phyloP scores from a whole-genome alignment of 129 eudicot species.

The Centrapalus pauciflorus region DNA sequence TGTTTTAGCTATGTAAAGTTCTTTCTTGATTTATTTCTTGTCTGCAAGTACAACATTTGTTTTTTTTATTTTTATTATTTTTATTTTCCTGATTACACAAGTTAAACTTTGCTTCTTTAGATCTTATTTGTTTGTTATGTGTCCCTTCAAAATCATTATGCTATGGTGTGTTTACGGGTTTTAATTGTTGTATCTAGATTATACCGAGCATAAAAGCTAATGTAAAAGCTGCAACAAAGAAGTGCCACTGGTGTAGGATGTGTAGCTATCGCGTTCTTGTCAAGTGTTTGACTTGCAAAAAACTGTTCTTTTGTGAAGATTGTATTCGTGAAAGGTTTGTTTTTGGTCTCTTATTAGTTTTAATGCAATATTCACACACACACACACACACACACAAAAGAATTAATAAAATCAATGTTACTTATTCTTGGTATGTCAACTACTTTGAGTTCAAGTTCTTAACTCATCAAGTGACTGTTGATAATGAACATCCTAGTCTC shows the following conservation, averaged over 20 bases:
- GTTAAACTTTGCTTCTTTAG: not conserved
- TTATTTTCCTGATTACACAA: not conserved
- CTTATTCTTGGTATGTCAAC: not conserved
- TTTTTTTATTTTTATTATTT: not conserved
- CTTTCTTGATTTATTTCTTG: not conserved
- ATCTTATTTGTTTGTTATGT: not conserved
- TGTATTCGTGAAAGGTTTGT: constrained; percentile 72
- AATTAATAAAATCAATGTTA: not conserved
- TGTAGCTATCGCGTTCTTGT: constrained; percentile 46
- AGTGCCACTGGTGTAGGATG: constrained; percentile 90
- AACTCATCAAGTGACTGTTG: not conserved
- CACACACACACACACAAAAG: not conserved
- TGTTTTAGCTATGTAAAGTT: not conserved
- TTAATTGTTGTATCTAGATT: constrained; percentile 12
- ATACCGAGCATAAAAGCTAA: constrained; percentile 40
- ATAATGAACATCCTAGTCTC: not conserved
- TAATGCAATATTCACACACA: not conserved
- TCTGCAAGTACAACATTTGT: too few relatives aligned
- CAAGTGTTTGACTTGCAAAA: constrained; percentile 74
- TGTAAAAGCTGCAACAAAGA: constrained; percentile 45
- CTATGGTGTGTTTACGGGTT: not conserved
- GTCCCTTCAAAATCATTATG: not conserved
- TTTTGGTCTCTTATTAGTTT: not conserved
- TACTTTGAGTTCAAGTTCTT: not conserved
- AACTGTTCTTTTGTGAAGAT: constrained; percentile 62